A percentile compares a stretch with the other conserved stretches of the same genome.
These are phyloP conservation scores for Starmera stellimalicola DNA, from an alignment of 1,139 yeast genomes.

Conservation along the genomic window DNA sequence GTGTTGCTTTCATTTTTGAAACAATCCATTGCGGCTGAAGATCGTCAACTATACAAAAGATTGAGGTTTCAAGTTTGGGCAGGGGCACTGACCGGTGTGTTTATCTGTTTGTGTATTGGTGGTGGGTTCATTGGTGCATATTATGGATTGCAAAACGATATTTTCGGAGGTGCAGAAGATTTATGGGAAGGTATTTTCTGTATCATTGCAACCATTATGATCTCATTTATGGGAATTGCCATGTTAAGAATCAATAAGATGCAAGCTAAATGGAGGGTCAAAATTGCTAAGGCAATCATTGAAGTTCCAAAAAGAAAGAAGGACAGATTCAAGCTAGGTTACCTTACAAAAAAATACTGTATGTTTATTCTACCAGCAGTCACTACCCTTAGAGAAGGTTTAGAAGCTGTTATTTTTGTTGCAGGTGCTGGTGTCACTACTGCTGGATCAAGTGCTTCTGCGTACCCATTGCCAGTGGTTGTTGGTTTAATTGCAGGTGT, in stretches of 20 bases:
- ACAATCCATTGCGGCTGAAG: conserved; percentile 34
- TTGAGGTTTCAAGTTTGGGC: conserved; percentile 72
- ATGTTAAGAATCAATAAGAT: conserved; percentile 75
- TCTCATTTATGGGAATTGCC: conserved; percentile 84
- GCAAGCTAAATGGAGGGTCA: conserved; percentile 68
- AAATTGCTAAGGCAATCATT: conserved; percentile 25
- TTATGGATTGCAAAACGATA: conserved; percentile 67
- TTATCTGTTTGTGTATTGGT: conserved; percentile 71
- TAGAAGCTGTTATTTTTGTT: conserved; percentile 84
- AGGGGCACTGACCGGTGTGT: conserved; percentile 66
- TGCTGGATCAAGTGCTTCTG: conserved; percentile 40
- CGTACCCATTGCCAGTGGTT: conserved; percentile 80
- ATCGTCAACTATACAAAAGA: conserved; percentile 22
- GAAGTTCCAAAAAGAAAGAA: conserved; percentile 28
- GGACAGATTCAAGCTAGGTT: conserved; percentile 27
- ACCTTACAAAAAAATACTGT: conserved; percentile 50
- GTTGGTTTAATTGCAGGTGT: conserved; percentile 70
- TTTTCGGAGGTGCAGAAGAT: conserved; percentile 77
- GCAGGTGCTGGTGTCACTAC: conserved; percentile 77
- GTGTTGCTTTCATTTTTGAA: conserved; percentile 75
- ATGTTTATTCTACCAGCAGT: conserved; percentile 73
- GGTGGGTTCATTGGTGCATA: conserved; percentile 66
- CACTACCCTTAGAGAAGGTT: conserved; percentile 82
- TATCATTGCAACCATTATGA: conserved; percentile 67
- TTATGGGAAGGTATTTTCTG: conserved; percentile 91